Evolutionary conservation across 2,329 filamentous ascomycete species (phyloP).

Genomic region (Penicillium sp.): DNA sequence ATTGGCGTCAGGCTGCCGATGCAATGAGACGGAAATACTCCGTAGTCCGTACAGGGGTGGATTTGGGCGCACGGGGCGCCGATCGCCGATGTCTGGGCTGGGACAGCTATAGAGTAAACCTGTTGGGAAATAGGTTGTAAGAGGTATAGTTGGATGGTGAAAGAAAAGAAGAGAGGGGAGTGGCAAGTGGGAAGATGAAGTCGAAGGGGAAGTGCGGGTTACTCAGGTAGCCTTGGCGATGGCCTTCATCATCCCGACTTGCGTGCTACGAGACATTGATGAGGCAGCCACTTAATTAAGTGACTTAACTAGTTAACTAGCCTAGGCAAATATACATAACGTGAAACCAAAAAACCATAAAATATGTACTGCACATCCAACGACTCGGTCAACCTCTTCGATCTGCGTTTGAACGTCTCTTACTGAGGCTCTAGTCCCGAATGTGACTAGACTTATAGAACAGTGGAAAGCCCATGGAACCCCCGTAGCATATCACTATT

Average conservation of each 20-base stretch:
- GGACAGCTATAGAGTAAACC: not conserved
- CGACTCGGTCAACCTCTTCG: not conserved
- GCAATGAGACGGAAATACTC: not conserved
- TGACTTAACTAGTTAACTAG: too few species aligned
- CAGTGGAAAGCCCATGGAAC: not conserved
- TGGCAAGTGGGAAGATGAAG: not conserved
- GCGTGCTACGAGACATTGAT: too few species aligned
- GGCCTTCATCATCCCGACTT: not conserved
- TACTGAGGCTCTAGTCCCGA: not conserved
- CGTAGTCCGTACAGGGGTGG: not conserved
- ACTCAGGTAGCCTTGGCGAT: not conserved
- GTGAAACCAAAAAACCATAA: not conserved
- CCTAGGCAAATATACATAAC: too few species aligned
- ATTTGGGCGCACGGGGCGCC: slow-evolving; percentile 17
- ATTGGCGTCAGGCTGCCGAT: not conserved
- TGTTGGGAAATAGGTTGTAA: not conserved
- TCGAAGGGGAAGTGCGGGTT: not conserved
- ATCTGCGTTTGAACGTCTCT: not conserved
- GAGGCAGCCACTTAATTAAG: too few species aligned
- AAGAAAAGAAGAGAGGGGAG: not conserved
- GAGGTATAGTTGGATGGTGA: not conserved
- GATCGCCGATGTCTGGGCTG: slow-evolving; percentile 7
- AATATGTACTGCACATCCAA: not conserved
- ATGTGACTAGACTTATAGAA: not conserved
- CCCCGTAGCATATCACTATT: not conserved